Conservation (phyloP, 805 yeast species). For the Zygoascus tannicola region DNA sequence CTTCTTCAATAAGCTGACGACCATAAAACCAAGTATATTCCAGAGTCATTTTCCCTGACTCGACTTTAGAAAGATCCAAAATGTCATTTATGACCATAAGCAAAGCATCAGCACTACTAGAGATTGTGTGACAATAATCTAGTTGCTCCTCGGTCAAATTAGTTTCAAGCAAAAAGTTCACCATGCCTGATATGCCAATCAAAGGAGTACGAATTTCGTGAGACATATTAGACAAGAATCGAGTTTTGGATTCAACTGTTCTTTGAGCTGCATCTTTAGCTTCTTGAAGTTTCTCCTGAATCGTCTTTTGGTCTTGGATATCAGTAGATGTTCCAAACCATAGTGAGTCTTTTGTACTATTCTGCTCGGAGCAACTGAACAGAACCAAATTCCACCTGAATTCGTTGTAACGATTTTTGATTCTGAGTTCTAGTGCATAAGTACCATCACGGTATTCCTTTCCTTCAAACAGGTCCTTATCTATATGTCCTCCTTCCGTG, state of each 20-base stretch:
- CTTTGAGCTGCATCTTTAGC: constrained; percentile 30
- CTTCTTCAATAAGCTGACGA: constrained; percentile 27
- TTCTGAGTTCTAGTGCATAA: constrained; percentile 20
- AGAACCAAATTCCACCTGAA: constrained; percentile 27
- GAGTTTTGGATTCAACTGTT: constrained; percentile 30
- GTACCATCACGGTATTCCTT: constrained; percentile 12
- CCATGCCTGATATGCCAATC: constrained; percentile 31
- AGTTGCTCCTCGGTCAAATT: constrained; percentile 26
- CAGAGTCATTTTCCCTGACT: constrained; percentile 29
- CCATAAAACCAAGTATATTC: constrained; percentile 25
- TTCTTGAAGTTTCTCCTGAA: constrained; percentile 26
- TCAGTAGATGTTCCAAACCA: constrained; percentile 31
- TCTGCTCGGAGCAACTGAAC: constrained; percentile 19
- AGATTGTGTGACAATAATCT: constrained; percentile 29
- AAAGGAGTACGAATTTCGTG: constrained; percentile 31
- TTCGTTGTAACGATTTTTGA: constrained; percentile 19
- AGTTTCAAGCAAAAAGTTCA: constrained; percentile 27
- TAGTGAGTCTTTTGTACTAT: constrained; percentile 9
- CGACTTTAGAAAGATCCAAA: constrained; percentile 29
- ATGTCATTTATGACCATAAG: constrained; percentile 30
- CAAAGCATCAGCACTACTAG: constrained; percentile 27
- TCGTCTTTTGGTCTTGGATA: constrained; percentile 27
- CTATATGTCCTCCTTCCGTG: constrained; percentile 3
- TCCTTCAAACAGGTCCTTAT: constrained; percentile 6
- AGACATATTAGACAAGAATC: constrained; percentile 30